These are phyloP conservation scores for Penicillium angulare DNA, from an alignment of 495 filamentous ascomycete genomes.

Conservation along the genomic window DNA sequence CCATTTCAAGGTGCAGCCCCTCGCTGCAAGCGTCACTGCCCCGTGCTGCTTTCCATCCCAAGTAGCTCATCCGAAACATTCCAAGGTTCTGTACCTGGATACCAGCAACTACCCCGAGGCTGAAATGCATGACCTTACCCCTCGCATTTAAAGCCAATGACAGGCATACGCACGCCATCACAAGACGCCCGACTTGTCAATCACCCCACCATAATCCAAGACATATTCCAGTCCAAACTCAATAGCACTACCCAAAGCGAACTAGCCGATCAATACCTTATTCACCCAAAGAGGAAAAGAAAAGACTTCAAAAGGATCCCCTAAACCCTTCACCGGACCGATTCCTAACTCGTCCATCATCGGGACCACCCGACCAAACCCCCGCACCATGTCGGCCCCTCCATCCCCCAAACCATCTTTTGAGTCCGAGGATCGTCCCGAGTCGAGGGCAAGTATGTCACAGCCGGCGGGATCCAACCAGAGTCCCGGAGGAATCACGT, in stretches of 20 bases:
- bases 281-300: too few species aligned
- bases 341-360: conserved; percentile 1
- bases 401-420: conserved; percentile 38
- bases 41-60: conserved; percentile 5
- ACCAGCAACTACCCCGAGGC: neutral
- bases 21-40: conserved; percentile 27
- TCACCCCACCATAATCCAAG: neutral
- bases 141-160: neutral
- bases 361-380: neutral
- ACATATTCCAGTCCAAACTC: neutral
- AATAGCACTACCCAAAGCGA: neutral
- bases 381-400: conserved; percentile 24
- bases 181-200: neutral
- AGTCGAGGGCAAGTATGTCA: conserved; percentile 29
- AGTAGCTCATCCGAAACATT: neutral
- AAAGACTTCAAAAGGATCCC: too few species aligned
- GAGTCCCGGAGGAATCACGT: conserved; percentile 19
- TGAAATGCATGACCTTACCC: neutral
- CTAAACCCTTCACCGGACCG: neutral
- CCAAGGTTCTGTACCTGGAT: too few species aligned
- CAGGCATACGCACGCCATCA: neutral
- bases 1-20: conserved; percentile 16
- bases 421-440: conserved; percentile 54
- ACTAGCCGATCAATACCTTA: too few species aligned
- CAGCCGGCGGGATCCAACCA: conserved; percentile 14